phyloP scores from a whole-genome alignment of 108 stramenopile species.

The Fragilaria crotonensis region DNA sequence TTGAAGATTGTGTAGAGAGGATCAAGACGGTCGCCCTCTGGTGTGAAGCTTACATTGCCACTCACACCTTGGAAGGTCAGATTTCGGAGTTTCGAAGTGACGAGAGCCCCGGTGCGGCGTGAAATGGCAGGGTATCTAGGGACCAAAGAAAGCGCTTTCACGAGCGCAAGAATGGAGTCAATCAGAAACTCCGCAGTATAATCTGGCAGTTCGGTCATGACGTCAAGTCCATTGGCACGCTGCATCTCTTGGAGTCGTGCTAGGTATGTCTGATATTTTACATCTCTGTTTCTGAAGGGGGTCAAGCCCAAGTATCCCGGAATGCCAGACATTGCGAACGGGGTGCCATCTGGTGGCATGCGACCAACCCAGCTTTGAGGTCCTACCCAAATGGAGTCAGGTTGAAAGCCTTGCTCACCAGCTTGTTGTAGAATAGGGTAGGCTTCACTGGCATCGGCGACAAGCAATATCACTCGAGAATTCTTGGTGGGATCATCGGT shows the following conservation, averaged over 20 bases:
- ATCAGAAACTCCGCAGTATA: conserved; percentile 8
- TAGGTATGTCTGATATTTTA: background rate
- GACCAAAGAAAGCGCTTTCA: background rate
- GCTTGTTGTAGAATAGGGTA: conserved; percentile 10
- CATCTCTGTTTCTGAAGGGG: background rate
- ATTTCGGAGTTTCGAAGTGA: background rate
- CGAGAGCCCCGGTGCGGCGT: background rate
- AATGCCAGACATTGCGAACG: background rate
- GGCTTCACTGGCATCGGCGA: conserved; percentile 9
- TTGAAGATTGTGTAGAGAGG: conserved; percentile 5
- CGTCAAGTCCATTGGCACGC: background rate
- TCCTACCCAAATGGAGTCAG: conserved; percentile 14
- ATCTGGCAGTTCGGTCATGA: background rate
- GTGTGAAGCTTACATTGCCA: conserved; percentile 7
- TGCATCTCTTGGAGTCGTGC: background rate
- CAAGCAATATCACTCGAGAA: conserved; percentile 9
- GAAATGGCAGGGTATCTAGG: background rate
- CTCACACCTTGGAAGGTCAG: conserved; percentile 5
- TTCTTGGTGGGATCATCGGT: conserved; percentile 6
- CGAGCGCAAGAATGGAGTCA: conserved; percentile 9
- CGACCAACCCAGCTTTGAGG: background rate
- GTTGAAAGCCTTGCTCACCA: conserved; percentile 1
- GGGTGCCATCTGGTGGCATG: background rate
- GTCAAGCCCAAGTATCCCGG: conserved; percentile 6
- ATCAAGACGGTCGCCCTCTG: conserved; percentile 6